phyloP scores from a whole-genome alignment of 169 alveolate species.

The Plasmodium gallinaceum region DNA sequence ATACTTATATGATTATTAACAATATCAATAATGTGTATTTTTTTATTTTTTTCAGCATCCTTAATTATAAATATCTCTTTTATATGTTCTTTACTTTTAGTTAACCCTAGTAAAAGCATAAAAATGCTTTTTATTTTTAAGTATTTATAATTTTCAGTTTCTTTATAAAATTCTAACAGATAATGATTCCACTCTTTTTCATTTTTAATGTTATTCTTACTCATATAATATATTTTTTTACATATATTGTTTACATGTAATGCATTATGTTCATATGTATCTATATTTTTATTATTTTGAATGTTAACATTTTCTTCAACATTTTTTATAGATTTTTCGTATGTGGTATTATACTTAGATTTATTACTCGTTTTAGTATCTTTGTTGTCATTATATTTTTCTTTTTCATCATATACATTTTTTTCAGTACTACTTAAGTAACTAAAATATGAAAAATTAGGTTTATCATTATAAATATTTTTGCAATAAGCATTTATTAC shows the following conservation, averaged over 20 bases:
- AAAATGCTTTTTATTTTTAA: slow-evolving; percentile 26
- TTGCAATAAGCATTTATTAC: no score
- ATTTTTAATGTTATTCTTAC: slow-evolving; percentile 45
- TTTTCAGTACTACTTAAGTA: no score
- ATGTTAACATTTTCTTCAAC: background rate
- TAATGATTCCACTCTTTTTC: slow-evolving; percentile 40
- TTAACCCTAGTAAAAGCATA: slow-evolving; percentile 47
- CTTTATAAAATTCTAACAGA: slow-evolving; percentile 29
- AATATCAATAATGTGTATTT: slow-evolving; percentile 5
- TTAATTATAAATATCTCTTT: slow-evolving; percentile 5
- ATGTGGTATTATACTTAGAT: background rate
- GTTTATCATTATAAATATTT: no score
- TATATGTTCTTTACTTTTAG: slow-evolving; percentile 19
- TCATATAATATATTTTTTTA: slow-evolving; percentile 36
- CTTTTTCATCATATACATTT: background rate
- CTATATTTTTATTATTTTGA: background rate
- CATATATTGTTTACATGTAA: slow-evolving; percentile 22
- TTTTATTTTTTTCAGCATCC: background rate
- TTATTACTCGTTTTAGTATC: background rate
- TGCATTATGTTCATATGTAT: background rate
- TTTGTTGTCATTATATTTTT: background rate
- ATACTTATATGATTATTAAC: slow-evolving; percentile 23
- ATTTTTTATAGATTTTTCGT: background rate
- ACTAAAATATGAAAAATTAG: no score
- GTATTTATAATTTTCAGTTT: slow-evolving; percentile 11